Evolutionary conservation across 371 early-diverging fungal species (phyloP).

Genomic region (Basidiobolus meristosporus): DNA sequence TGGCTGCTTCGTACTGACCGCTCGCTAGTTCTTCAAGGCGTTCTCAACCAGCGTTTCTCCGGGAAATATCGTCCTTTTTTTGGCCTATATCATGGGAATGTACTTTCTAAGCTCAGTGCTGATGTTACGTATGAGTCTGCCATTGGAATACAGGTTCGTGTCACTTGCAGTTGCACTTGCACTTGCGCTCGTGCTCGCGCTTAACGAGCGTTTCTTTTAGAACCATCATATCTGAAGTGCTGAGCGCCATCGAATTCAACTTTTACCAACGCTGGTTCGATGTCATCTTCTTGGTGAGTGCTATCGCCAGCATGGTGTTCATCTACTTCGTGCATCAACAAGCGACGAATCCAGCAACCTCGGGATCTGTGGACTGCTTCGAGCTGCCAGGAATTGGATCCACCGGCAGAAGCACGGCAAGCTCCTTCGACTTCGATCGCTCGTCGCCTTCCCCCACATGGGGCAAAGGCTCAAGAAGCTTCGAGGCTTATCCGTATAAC

Average conservation of each 20-base stretch:
- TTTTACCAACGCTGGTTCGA: conserved; percentile 90
- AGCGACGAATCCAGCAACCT: not conserved
- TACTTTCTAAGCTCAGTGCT: conserved; percentile 78
- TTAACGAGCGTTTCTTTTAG: conserved; percentile 10
- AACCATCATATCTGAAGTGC: conserved; percentile 51
- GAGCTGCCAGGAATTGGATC: too few relatives aligned
- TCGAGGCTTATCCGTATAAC: too few relatives aligned
- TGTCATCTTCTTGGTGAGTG: conserved; percentile 69
- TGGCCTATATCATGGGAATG: conserved; percentile 81
- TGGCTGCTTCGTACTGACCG: not conserved
- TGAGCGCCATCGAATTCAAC: conserved; percentile 61
- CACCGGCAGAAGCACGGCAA: too few relatives aligned
- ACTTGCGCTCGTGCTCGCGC: not conserved
- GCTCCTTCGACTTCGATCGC: too few relatives aligned
- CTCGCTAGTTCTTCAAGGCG: conserved; percentile 26
- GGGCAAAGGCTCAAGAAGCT: too few relatives aligned
- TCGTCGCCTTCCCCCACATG: too few relatives aligned
- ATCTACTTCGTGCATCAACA: conserved; percentile 42
- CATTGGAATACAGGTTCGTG: conserved; percentile 49
- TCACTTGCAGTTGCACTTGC: not conserved
- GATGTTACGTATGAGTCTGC: conserved; percentile 77
- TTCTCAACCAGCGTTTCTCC: conserved; percentile 41
- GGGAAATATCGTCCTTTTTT: conserved; percentile 46
- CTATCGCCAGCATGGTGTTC: conserved; percentile 32
- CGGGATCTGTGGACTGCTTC: too few relatives aligned